These are phyloP conservation scores for Gliomastix tumulicola DNA, from an alignment of 2,329 filamentous ascomycete genomes.

Conservation along the genomic window DNA sequence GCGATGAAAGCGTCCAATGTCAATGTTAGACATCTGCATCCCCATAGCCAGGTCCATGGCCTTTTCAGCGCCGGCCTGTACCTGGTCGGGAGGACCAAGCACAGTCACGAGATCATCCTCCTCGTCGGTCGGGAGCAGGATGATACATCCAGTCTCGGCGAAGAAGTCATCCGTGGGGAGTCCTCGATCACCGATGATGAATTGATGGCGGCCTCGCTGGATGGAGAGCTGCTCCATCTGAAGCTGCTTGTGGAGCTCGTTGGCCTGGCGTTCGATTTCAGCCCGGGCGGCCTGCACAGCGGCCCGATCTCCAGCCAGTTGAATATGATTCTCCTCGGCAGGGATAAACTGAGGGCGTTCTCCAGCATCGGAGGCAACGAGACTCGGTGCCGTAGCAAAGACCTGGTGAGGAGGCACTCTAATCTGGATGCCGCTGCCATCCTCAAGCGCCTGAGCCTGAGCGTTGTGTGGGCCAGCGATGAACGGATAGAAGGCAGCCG, in stretches of 20 bases:
- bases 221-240: conserved; percentile 74
- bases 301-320: conserved; percentile 76
- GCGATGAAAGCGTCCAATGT: conserved; percentile 73
- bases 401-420: conserved; percentile 77
- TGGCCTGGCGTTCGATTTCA: conserved; percentile 72
- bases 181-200: conserved; percentile 83
- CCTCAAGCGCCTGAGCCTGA: conserved; percentile 62
- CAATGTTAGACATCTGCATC: conserved; percentile 79
- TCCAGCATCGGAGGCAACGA: conserved; percentile 52
- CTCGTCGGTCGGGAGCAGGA: conserved; percentile 71
- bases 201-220: conserved; percentile 83
- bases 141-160: conserved; percentile 80
- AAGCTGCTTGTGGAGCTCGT: conserved; percentile 69
- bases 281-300: conserved; percentile 75
- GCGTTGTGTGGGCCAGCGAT: conserved; percentile 74
- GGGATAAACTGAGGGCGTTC: conserved; percentile 65
- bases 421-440: conserved; percentile 71
- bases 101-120: conserved; percentile 81
- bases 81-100: conserved; percentile 68
- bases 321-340: conserved; percentile 69
- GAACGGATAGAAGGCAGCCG: conserved; percentile 92
- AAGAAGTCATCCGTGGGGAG: conserved; percentile 81
- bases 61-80: conserved; percentile 70
- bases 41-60: conserved; percentile 83
- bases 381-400: conserved; percentile 64